phyloP scores from a whole-genome alignment of 495 filamentous ascomycete genomes.

The Achaetomiella virescens region DNA sequence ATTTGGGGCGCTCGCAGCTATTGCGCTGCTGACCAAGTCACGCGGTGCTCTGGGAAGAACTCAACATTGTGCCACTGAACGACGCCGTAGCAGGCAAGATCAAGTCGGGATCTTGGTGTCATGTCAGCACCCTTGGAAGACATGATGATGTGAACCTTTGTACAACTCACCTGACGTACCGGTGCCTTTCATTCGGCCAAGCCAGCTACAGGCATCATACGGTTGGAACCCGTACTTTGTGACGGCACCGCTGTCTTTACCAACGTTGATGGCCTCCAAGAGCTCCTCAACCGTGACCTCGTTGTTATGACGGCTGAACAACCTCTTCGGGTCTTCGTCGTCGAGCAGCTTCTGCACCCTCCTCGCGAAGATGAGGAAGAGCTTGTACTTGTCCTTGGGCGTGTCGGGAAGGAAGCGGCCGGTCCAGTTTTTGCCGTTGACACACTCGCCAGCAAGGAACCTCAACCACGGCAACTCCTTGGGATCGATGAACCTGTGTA shows the following conservation, averaged over 20 bases:
- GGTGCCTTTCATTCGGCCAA: slow-evolving; percentile 18
- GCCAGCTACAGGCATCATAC: slow-evolving; percentile 23
- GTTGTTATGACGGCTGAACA: slow-evolving; percentile 12
- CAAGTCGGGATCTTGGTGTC: slow-evolving; percentile 14
- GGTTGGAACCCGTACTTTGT: slow-evolving; percentile 20
- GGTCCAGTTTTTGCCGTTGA: slow-evolving; percentile 17
- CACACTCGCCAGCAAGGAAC: slow-evolving; percentile 15
- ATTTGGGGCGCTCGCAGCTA: background rate
- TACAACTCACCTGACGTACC: slow-evolving; percentile 17
- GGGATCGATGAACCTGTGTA: slow-evolving; percentile 1
- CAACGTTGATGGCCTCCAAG: slow-evolving; percentile 24
- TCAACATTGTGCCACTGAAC: slow-evolving; percentile 14
- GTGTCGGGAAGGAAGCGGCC: slow-evolving; percentile 3
- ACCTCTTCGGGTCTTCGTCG: slow-evolving; percentile 15
- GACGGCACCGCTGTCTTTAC: slow-evolving; percentile 4
- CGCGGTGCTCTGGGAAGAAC: slow-evolving; percentile 25
- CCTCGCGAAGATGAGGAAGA: slow-evolving; percentile 26
- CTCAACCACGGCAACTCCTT: slow-evolving; percentile 23
- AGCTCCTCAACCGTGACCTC: slow-evolving; percentile 23
- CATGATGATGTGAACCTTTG: background rate
- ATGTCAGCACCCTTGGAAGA: background rate
- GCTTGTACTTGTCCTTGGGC: slow-evolving; percentile 15
- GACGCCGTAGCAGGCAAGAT: slow-evolving; percentile 23
- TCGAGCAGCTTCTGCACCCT: slow-evolving; percentile 26
- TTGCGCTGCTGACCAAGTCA: slow-evolving; percentile 2